phyloP scores from a whole-genome alignment of 2,329 filamentous ascomycete species.

The Trichophyton verrucosum region DNA sequence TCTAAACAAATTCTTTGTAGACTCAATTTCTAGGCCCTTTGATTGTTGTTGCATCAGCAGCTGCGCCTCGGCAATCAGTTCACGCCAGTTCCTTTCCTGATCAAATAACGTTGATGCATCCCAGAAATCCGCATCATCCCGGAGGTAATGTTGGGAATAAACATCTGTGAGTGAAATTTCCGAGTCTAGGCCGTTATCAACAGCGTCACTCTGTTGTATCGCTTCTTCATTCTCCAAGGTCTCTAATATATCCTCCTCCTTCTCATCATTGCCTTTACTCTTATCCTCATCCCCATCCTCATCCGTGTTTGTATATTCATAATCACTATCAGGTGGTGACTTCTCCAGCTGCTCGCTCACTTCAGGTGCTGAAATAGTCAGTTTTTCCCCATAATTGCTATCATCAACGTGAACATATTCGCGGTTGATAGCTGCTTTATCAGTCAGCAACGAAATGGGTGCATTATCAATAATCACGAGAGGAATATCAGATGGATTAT shows the following conservation, averaged over 20 bases:
- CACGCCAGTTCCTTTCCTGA: slow-evolving; percentile 10
- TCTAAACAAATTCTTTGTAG: slow-evolving; percentile 4
- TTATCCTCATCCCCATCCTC: neutral
- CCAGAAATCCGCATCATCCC: slow-evolving; percentile 5
- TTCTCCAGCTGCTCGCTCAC: neutral
- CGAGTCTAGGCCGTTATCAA: neutral
- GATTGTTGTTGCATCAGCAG: slow-evolving; percentile 1
- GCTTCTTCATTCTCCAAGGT: neutral
- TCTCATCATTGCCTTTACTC: neutral
- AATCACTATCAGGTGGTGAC: neutral
- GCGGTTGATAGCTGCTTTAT: no score
- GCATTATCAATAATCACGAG: neutral
- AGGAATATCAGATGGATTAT: neutral
- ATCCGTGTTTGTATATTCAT: neutral
- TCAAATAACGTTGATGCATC: slow-evolving; percentile 7
- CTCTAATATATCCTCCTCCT: neutral
- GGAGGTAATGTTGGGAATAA: neutral
- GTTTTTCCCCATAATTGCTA: neutral
- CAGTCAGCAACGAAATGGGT: neutral
- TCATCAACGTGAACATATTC: neutral
- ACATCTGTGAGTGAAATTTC: neutral
- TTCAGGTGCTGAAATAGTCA: neutral
- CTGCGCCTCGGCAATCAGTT: slow-evolving; percentile 9
- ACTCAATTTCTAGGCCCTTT: slow-evolving; percentile 2
- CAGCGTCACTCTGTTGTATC: neutral